Base-by-base conservation (phyloP, 106 monocot genomes). In the Platanthera guangdongensis region DNA sequence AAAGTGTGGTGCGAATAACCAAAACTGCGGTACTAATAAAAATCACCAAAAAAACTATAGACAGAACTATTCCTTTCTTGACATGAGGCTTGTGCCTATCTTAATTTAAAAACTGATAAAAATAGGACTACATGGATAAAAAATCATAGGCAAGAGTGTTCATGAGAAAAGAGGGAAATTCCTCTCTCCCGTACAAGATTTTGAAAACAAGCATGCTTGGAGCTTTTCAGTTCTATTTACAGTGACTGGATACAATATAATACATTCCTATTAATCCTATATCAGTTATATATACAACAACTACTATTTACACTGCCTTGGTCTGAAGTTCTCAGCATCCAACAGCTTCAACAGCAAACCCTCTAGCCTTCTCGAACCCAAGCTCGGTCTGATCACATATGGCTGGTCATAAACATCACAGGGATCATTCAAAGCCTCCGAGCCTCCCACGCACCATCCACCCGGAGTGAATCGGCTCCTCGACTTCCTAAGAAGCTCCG, bases 231-330 rank as follows among this genome's bases (percentile, higher is more conserved):
- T 32, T 32, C 32, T 32, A 32, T 32, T 32, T 32, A 32, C 32
- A 32, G 32, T 32, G 32, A 32, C 32, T 32, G 32, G 2, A 32
- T 32, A 32, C 2, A 32, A 57, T 16, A 57, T 57, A 57, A 16
- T 6, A 59, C 59, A 18, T 59, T n/a, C n/a, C n/a, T n/a, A n/a
- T n/a, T n/a, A n/a, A n/a, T 59, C 6, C 59, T 65, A 32, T 4
- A 65, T 65, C 65, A 65, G 30, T 28, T 2, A 9, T 22, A 5
- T 10, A 0, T 65, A 70, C 32, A 32, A 32, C 32, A 32, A n/a
- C n/a, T n/a, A 53, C 75, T 97, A 97, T 84, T 73, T 80, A 87
- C 96, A 97, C 52, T 97, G 93, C 69, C 71, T 89, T 45, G 93
- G 65, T 75, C 93, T 82, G 68, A 93, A 93, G 51, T 75, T 85